Percentiles rank a stretch among this genome's conserved stretches.
Conservation (phyloP, 2,329 filamentous ascomycete species). For the Lasiodiplodia theobromae region DNA sequence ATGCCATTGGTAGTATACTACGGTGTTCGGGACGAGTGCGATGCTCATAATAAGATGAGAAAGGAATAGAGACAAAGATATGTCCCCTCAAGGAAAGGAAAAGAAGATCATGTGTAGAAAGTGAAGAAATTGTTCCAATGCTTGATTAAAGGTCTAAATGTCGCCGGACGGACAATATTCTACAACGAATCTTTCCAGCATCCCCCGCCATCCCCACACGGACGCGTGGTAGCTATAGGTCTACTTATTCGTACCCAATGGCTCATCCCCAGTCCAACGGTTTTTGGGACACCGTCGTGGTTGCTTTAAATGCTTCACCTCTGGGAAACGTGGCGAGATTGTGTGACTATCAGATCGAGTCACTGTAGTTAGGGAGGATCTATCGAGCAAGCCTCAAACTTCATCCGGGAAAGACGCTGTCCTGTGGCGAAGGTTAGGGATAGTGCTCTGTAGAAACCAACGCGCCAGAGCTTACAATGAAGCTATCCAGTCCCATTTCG, state of each 20-base stretch:
- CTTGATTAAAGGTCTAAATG: background rate
- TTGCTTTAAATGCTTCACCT: background rate
- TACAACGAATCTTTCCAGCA: background rate
- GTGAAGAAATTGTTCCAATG: background rate
- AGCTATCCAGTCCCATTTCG: constrained; percentile 74
- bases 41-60: background rate
- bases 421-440: constrained; percentile 14
- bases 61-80: background rate
- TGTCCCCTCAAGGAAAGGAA: background rate
- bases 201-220: background rate
- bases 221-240: background rate
- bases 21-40: background rate
- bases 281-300: background rate
- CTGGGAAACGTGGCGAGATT: background rate
- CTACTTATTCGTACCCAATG: background rate
- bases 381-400: too few species aligned
- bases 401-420: constrained; percentile 23
- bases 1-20: too few species aligned
- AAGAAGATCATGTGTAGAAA: background rate
- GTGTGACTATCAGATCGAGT: background rate
- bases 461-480: constrained; percentile 44
- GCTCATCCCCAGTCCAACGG: background rate
- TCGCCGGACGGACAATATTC: background rate
- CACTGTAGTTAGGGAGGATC: background rate
- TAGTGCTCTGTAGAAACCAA: too few species aligned